A percentile compares a stretch with the other conserved stretches of the same genome.
These are phyloP conservation scores for Betula pendula DNA, from an alignment of 306 rosid genomes.

Conservation along the genomic window DNA sequence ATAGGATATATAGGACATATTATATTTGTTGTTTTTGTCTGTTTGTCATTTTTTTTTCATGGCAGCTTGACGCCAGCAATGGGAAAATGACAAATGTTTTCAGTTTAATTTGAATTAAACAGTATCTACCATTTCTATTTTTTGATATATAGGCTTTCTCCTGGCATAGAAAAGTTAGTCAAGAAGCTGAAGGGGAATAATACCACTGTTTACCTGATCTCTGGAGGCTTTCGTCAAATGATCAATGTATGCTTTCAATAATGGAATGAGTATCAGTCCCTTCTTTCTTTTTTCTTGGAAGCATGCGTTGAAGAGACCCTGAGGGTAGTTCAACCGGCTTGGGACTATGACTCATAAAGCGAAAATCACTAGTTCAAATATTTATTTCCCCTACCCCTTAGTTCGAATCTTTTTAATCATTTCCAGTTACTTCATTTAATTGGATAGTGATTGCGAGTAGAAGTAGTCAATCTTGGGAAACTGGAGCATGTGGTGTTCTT, in stretches of 20 bases:
- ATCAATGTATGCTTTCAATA: slow-evolving; percentile 62
- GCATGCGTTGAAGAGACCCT: background rate
- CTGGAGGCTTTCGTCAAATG: slow-evolving; percentile 98
- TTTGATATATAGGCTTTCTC: slow-evolving; percentile 68
- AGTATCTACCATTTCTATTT: slow-evolving; percentile 8
- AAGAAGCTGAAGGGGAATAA: slow-evolving; percentile 64
- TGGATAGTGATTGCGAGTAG: background rate
- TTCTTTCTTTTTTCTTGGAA: background rate
- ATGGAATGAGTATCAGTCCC: background rate
- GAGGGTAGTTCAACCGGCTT: no score
- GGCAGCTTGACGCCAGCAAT: background rate
- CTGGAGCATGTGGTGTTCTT: background rate
- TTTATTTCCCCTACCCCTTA: background rate
- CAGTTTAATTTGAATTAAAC: background rate
- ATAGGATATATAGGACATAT: background rate
- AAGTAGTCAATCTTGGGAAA: background rate
- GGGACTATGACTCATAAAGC: no score
- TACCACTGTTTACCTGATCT: slow-evolving; percentile 66
- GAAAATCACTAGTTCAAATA: no score
- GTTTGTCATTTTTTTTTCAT: background rate
- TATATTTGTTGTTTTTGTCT: background rate
- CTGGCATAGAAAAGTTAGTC: slow-evolving; percentile 76
- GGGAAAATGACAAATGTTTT: background rate
- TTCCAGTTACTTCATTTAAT: background rate
- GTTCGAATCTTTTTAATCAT: no score